These are phyloP conservation scores for Pleurozium schreberi DNA, from an alignment of 225 moss, liverwort and hornwort species.

Conservation along the genomic window DNA sequence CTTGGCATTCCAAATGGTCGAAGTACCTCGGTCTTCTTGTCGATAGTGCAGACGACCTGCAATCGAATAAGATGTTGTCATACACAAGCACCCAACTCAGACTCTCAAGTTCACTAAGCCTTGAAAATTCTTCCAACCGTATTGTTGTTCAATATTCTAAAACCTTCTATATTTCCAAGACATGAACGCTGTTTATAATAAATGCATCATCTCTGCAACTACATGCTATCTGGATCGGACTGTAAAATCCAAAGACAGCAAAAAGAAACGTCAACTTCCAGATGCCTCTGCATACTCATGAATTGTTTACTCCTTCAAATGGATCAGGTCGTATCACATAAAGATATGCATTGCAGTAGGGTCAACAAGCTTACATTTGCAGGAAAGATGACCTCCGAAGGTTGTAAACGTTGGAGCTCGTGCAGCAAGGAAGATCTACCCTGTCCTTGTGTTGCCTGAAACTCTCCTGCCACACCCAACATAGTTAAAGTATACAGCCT, in stretches of 20 bases:
- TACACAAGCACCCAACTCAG: neutral
- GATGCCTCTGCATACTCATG: neutral
- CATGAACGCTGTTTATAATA: neutral
- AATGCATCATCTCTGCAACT: neutral
- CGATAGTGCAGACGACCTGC: constrained; percentile 33
- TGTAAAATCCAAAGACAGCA: neutral
- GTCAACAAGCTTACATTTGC: constrained; percentile 23
- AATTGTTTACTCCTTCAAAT: neutral
- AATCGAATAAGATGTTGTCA: neutral
- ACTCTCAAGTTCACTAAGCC: neutral
- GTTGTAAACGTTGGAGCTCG: constrained; percentile 59
- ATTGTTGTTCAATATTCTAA: neutral
- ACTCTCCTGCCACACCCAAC: constrained; percentile 55
- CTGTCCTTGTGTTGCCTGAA: constrained; percentile 56
- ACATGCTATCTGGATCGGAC: neutral
- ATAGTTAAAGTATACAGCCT: neutral
- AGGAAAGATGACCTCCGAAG: constrained; percentile 60
- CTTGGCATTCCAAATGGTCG: constrained; percentile 49
- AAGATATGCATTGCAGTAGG: neutral
- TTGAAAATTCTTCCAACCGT: neutral
- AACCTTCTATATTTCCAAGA: neutral
- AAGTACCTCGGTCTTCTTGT: constrained; percentile 19
- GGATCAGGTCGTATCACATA: neutral
- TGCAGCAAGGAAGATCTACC: constrained; percentile 45
- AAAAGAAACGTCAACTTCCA: neutral